Evolutionary conservation across 2,329 filamentous ascomycete species (phyloP).

Genomic region (Xylariaceae sp.): DNA sequence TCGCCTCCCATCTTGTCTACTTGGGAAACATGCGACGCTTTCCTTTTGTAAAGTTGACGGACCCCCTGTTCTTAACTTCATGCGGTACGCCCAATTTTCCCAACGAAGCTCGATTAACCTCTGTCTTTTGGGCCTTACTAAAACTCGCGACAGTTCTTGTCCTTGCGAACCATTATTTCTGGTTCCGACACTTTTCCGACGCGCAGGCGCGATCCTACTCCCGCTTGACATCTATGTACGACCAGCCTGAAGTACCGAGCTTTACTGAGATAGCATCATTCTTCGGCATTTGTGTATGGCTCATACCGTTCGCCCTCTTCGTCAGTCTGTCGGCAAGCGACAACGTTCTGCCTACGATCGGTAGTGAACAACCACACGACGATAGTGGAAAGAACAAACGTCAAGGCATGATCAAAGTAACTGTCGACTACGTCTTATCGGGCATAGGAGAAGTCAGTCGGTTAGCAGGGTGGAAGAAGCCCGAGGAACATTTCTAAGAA

Average conservation of each 20-base stretch:
- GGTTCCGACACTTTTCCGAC: conserved; percentile 87
- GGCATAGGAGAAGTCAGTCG: conserved; percentile 44
- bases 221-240: conserved; percentile 56
- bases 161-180: conserved; percentile 84
- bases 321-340: conserved; percentile 91
- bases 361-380: conserved; percentile 57
- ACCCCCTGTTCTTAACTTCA: conserved; percentile 79
- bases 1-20: conserved; percentile 79
- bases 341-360: conserved; percentile 90
- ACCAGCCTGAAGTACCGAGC: conserved; percentile 61
- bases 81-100: conserved; percentile 56
- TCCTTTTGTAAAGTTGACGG: conserved; percentile 75
- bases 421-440: conserved; percentile 54
- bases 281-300: conserved; percentile 94
- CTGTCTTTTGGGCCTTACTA: conserved; percentile 12
- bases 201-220: conserved; percentile 54
- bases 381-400: conserved; percentile 46
- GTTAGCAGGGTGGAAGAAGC: conserved; percentile 38
- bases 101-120: neutral
- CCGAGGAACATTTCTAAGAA: conserved; percentile 35
- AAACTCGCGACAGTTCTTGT: conserved; percentile 62
- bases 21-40: conserved; percentile 75
- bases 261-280: conserved; percentile 96
- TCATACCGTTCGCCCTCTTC: conserved; percentile 92
- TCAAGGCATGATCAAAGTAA: conserved; percentile 61